Evolutionary conservation across 2,329 filamentous ascomycete species (phyloP), one percentile per base, ranked within the genome.

Genomic region (Thielaviopsis populi): DNA sequence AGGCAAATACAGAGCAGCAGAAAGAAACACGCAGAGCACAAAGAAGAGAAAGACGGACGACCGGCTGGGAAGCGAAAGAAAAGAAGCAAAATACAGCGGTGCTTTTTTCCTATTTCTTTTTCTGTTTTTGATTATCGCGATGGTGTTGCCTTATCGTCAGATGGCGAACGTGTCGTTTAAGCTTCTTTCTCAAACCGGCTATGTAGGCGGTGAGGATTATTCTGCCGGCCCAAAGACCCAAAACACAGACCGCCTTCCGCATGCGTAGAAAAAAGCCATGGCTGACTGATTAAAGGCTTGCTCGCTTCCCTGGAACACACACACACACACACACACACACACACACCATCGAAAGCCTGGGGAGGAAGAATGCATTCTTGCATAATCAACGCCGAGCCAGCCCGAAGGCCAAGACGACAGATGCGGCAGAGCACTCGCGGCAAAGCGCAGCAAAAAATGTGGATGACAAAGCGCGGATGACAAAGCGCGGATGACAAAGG

Each of bases 111-210:
- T 37, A 8, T 5, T 33, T 54, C 48, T 24, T 54, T 33, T 54
- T 5, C n/a, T 54, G 22, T 24, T 54, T 33, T 54, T 19, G 2
- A 22, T n/a, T 54, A 54, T 54, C 27, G 30, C 30, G 50, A n/a
- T 30, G 19, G 50, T 17, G 33, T 33, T 30, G 50, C 50, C 50
- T 54, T 62, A 37, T 54, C n/a, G 33, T 53, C 37, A 46, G 42
- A 64, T 58, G 60, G 50, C 54, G 63, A 65, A 65, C 63, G 63
- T 65, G 63, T 65, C 63, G 63, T 65, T 54, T 65, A 65, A 65
- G 56, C 33, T 59, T 54, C 61, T 24, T 33, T 64, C 50, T 33
- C 17, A 33, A 33, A 54, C 27, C 17, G 27, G 50, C 27, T 54
- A n/a, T 33, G 17, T 8, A 22, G 50, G 50, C 50, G 50, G 50